phyloP scores from a whole-genome alignment of 2,329 filamentous ascomycete species.

The Rugonectria rugulosa region DNA sequence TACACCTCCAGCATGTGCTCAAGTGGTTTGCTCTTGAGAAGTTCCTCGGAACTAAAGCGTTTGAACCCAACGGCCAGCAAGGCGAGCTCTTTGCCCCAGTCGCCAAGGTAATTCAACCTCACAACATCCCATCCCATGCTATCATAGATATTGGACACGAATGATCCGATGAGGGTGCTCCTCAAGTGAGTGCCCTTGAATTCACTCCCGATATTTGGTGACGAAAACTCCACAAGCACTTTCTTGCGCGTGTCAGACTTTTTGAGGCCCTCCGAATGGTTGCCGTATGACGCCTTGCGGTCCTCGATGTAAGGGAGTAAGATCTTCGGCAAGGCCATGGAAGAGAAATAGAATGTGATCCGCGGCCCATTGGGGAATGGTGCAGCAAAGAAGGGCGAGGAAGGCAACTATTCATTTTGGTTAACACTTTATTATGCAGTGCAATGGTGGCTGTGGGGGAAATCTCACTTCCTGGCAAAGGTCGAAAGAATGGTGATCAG shows the following conservation, averaged over 20 bases:
- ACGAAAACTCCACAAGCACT: conserved; percentile 76
- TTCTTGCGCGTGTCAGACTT: conserved; percentile 12
- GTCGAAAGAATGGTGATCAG: neutral
- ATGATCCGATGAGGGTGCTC: conserved; percentile 78
- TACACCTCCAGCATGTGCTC: conserved; percentile 74
- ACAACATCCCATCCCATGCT: conserved; percentile 71
- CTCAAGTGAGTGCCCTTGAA: conserved; percentile 79
- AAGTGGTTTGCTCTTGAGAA: conserved; percentile 67
- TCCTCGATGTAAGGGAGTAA: conserved; percentile 24
- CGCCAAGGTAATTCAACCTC: conserved; percentile 74
- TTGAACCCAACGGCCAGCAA: conserved; percentile 71
- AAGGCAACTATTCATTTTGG: conserved; percentile 8
- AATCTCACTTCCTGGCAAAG: neutral
- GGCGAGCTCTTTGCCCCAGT: conserved; percentile 74
- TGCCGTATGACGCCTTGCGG: conserved; percentile 9
- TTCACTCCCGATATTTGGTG: conserved; percentile 79
- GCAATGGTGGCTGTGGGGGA: too few relatives aligned
- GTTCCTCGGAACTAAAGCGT: conserved; percentile 69
- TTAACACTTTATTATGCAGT: neutral
- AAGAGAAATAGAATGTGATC: conserved; percentile 21
- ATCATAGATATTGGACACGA: conserved; percentile 71
- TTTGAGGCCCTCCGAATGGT: conserved; percentile 15
- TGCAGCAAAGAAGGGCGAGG: conserved; percentile 17
- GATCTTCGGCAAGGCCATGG: conserved; percentile 16
- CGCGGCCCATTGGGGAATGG: conserved; percentile 26